Conservation (phyloP, 2,329 filamentous ascomycete genomes). For the Didymella pinodella region DNA sequence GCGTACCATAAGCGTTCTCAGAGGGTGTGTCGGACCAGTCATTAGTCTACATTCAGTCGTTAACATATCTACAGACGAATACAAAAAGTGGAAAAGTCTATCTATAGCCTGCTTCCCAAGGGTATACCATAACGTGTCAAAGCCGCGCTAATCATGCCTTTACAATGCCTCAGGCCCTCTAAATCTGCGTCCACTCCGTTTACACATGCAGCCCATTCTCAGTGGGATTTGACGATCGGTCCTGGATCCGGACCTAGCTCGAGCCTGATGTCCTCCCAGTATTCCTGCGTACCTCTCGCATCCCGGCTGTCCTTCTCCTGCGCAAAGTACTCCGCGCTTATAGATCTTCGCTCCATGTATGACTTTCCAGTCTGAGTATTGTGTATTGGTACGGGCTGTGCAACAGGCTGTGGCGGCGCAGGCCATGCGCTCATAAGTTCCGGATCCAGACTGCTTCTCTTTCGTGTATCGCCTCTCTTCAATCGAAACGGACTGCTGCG, state of each 20-base stretch:
- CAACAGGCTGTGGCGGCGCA: constrained; percentile 24
- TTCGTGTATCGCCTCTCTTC: constrained; percentile 39
- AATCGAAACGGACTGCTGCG: constrained; percentile 39
- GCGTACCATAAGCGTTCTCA: constrained; percentile 7
- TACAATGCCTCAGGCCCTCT: constrained; percentile 2
- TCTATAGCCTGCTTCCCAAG: constrained; percentile 21
- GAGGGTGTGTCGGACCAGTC: constrained; percentile 34
- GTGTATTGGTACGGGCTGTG: constrained; percentile 1
- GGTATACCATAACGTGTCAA: constrained; percentile 30
- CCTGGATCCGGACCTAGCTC: constrained; percentile 14
- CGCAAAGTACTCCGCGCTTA: constrained; percentile 17
- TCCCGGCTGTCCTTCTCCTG: constrained; percentile 7
- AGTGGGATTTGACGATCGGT: constrained; percentile 6
- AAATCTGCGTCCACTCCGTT: background rate
- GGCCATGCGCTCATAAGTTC: constrained; percentile 31
- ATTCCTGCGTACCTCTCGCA: background rate
- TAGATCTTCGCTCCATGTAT: constrained; percentile 17
- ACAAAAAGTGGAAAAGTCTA: constrained; percentile 25
- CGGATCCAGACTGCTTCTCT: constrained; percentile 26
- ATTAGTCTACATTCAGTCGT: constrained; percentile 28
- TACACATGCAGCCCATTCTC: background rate
- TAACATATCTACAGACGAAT: constrained; percentile 39
- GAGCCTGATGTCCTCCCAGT: constrained; percentile 15
- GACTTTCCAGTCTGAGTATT: background rate
- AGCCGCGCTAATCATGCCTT: constrained; percentile 20